These are phyloP conservation scores for Zygosaccharomyces bailii DNA, from an alignment of 805 yeast genomes.

Conservation along the genomic window DNA sequence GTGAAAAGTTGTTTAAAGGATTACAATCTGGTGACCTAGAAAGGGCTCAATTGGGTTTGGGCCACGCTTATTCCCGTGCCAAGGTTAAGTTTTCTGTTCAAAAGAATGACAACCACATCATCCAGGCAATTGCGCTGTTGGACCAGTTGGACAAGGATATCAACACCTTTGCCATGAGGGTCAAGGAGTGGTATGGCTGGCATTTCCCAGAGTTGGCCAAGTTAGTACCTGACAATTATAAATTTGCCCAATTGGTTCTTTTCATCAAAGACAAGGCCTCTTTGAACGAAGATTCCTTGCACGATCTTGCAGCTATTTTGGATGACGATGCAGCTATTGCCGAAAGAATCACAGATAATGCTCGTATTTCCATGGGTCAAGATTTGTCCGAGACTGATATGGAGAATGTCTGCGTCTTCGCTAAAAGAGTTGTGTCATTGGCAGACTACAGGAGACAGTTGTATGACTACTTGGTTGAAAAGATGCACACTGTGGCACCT, in stretches of 20 bases:
- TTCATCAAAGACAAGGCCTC: conserved; percentile 84
- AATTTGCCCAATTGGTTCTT: conserved; percentile 76
- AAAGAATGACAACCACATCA: conserved; percentile 98
- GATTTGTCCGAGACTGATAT: conserved; percentile 93
- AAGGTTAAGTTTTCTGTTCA: conserved; percentile 98
- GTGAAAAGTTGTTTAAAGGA: conserved; percentile 83
- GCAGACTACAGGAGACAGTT: conserved; percentile 85
- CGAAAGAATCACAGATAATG: conserved; percentile 87
- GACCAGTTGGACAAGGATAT: conserved; percentile 98
- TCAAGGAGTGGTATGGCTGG: conserved; percentile 98
- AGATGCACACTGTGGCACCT: conserved; percentile 98
- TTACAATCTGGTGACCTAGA: conserved; percentile 93
- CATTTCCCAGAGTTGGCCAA: conserved; percentile 96
- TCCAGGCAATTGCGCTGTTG: conserved; percentile 95
- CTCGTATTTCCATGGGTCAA: conserved; percentile 98
- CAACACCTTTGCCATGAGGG: conserved; percentile 96
- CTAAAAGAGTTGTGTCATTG: conserved; percentile 87
- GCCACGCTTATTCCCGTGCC: conserved; percentile 98
- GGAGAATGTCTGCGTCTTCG: conserved; percentile 86
- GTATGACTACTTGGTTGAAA: conserved; percentile 83
- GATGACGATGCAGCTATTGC: conserved; percentile 92
- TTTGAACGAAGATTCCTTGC: conserved; percentile 74
- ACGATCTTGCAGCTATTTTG: conserved; percentile 80
- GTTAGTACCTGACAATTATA: conserved; percentile 84
- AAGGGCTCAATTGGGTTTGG: conserved; percentile 97